These are phyloP conservation scores for Dicorynia guianensis DNA, from an alignment of 306 rosid species.

Conservation along the genomic window DNA sequence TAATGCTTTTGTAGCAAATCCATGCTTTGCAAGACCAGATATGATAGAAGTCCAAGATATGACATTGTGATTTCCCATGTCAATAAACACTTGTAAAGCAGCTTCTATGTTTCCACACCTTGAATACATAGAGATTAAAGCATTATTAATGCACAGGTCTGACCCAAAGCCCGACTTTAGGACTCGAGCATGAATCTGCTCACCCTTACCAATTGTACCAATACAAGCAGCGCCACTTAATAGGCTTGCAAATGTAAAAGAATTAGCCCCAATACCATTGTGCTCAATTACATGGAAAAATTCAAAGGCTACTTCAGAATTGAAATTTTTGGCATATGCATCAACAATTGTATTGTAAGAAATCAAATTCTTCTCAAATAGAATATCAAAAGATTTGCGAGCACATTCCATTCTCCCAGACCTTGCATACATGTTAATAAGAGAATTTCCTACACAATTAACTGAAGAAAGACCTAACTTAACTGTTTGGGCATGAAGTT, in stretches of 20 bases:
- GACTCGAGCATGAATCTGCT: conserved; percentile 62
- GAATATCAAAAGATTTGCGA: conserved; percentile 54
- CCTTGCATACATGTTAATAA: conserved; percentile 64
- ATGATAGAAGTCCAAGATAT: conserved; percentile 74
- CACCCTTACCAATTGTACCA: conserved; percentile 63
- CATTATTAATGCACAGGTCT: conserved; percentile 52
- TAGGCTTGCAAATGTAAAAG: conserved; percentile 68
- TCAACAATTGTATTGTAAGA: conserved; percentile 42
- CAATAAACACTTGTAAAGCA: conserved; percentile 57
- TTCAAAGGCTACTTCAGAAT: conserved; percentile 47
- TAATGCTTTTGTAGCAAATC: conserved; percentile 59
- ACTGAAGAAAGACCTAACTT: conserved; percentile 53
- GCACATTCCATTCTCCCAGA: conserved; percentile 67
- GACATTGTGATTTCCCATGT: conserved; percentile 56
- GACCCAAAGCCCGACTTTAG: conserved; percentile 55
- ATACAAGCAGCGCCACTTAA: conserved; percentile 71
- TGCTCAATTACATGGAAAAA: conserved; percentile 46
- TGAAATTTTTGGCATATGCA: conserved; percentile 42
- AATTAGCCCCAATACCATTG: conserved; percentile 49
- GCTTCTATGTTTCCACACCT: conserved; percentile 69
- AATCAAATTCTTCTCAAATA: conserved; percentile 62
- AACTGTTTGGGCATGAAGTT: conserved; percentile 53
- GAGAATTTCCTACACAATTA: conserved; percentile 67
- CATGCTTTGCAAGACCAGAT: conserved; percentile 70
- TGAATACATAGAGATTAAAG: conserved; percentile 74